These are phyloP conservation scores for Meyerozyma smithsonii DNA, from an alignment of 1,139 yeast species.

Conservation along the genomic window DNA sequence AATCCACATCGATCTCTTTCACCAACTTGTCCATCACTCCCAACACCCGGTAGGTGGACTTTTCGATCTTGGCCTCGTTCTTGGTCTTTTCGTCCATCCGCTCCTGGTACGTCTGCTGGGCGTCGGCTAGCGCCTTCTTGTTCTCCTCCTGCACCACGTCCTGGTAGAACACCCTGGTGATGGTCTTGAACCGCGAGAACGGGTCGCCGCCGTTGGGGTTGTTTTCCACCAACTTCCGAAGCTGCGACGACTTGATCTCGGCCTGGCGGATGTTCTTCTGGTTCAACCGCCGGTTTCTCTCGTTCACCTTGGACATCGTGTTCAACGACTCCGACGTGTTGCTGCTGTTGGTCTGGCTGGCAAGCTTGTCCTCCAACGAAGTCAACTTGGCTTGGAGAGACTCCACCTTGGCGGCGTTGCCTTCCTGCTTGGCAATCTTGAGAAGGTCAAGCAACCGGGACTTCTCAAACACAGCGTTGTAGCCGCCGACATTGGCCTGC, in stretches of 20 bases:
- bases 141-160: slow-evolving; percentile 42
- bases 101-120: slow-evolving; percentile 30
- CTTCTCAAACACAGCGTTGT: slow-evolving; percentile 75
- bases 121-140: slow-evolving; percentile 40
- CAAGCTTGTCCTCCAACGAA: slow-evolving; percentile 27
- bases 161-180: slow-evolving; percentile 75
- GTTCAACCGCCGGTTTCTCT: slow-evolving; percentile 79
- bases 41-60: slow-evolving; percentile 38
- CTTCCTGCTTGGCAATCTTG: slow-evolving; percentile 68
- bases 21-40: slow-evolving; percentile 43
- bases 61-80: slow-evolving; percentile 38
- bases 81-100: slow-evolving; percentile 33
- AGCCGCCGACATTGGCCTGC: slow-evolving; percentile 49
- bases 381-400: slow-evolving; percentile 47
- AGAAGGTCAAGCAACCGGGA: slow-evolving; percentile 70
- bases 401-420: slow-evolving; percentile 48
- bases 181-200: slow-evolving; percentile 82
- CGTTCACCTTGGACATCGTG: slow-evolving; percentile 61
- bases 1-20: slow-evolving; percentile 29
- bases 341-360: slow-evolving; percentile 19
- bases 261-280: slow-evolving; percentile 75
- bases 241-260: slow-evolving; percentile 60
- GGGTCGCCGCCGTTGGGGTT: slow-evolving; percentile 65
- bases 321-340: slow-evolving; percentile 21
- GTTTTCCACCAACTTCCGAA: slow-evolving; percentile 45